phyloP scores from a whole-genome alignment of 2,329 filamentous ascomycete species.

The Verticillium nonalfalfae region DNA sequence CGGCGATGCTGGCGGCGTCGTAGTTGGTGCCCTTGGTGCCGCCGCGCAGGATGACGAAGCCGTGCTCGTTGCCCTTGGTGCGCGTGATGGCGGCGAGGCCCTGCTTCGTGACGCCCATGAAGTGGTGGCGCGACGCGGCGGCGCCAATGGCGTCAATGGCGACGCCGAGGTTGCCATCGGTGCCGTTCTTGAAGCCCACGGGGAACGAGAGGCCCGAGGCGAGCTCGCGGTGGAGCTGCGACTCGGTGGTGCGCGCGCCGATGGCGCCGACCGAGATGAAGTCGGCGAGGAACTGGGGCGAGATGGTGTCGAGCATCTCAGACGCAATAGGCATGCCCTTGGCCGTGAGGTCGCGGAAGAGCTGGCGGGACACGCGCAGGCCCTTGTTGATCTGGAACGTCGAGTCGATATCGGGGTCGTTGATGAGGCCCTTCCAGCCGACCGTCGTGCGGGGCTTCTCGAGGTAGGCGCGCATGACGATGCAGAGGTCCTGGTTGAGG shows the following conservation, averaged over 20 bases:
- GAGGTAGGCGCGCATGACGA: constrained; percentile 98
- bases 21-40: constrained; percentile 92
- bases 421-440: constrained; percentile 98
- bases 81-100: constrained; percentile 91
- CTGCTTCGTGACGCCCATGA: constrained; percentile 98
- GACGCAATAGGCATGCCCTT: constrained; percentile 90
- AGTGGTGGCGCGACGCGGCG: constrained; percentile 82
- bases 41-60: constrained; percentile 92
- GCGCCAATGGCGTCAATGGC: constrained; percentile 95
- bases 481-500: constrained; percentile 75
- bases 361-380: constrained; percentile 80
- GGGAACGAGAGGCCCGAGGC: constrained; percentile 94
- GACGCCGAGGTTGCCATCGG: constrained; percentile 83
- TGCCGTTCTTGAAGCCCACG: constrained; percentile 99
- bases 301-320: constrained; percentile 99
- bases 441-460: constrained; percentile 98
- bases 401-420: constrained; percentile 96
- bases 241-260: constrained; percentile 92
- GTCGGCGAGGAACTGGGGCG: constrained; percentile 94
- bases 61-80: constrained; percentile 91
- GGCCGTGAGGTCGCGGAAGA: constrained; percentile 85
- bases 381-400: constrained; percentile 99
- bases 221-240: constrained; percentile 91
- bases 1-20: constrained; percentile 76
- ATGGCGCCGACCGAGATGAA: constrained; percentile 94